Evolutionary conservation across 2,329 filamentous ascomycete genomes (phyloP).

Genomic region (Taxawa tesnikishii): DNA sequence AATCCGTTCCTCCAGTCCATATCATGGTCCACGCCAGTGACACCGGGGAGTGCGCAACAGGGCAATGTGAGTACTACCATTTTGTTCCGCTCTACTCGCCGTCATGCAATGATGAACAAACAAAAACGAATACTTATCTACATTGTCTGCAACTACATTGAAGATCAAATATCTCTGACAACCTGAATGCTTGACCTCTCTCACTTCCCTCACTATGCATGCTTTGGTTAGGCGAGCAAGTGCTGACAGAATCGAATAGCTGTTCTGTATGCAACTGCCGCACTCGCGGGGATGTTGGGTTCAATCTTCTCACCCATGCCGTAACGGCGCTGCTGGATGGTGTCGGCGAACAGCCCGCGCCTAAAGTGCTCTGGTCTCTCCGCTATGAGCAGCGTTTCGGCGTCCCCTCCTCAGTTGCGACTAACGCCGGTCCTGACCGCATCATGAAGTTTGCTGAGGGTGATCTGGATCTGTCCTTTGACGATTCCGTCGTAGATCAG

Average conservation of each 20-base stretch:
- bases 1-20: constrained; percentile 38
- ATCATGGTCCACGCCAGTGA: constrained; percentile 72
- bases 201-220: constrained; percentile 12
- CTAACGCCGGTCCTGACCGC: constrained; percentile 19
- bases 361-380: constrained; percentile 38
- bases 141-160: constrained; percentile 95
- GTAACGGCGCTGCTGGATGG: constrained; percentile 30
- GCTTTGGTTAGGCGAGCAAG: constrained; percentile 9
- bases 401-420: constrained; percentile 15
- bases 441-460: constrained; percentile 47
- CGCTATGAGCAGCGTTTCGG: constrained; percentile 35
- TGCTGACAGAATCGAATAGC: constrained; percentile 33
- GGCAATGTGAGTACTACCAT: constrained; percentile 66
- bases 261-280: constrained; percentile 44
- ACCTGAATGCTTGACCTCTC: constrained; percentile 47
- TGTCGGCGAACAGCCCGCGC: constrained; percentile 20
- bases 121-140: constrained; percentile 93
- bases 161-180: constrained; percentile 84
- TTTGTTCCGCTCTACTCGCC: constrained; percentile 8
- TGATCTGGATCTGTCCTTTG: constrained; percentile 57
- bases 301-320: constrained; percentile 25
- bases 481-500: constrained; percentile 54
- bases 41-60: constrained; percentile 76
- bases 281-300: constrained; percentile 22
- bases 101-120: constrained; percentile 64